Base-by-base conservation (phyloP, 2,329 filamentous ascomycete genomes). In the Colletotrichum navitas region DNA sequence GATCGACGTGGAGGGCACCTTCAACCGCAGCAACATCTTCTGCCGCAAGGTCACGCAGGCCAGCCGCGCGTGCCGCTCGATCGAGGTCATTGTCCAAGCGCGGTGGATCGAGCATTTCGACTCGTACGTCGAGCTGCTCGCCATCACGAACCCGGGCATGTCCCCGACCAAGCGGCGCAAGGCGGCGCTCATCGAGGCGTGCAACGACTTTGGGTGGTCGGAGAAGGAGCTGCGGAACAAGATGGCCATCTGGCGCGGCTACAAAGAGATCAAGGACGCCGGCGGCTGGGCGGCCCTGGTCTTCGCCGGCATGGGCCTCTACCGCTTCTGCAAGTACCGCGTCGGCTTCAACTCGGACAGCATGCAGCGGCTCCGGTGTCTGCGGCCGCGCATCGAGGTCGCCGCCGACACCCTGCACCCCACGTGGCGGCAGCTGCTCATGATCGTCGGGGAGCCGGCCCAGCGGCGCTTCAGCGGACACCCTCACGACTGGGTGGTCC, bases 281-380 rank as follows among this genome's bases (percentile, higher is more conserved):
- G 87, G 85, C 3, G 88, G 87, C 3, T 89, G 87, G 87, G 84
- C 83, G 2, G 82, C 85, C 14, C 81, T 90, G 4, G 84, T 89
- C 2, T 89, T 90, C 74, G 84, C 87, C 5, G 87, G 88, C 43
- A 86, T 86, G 79, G 87, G 88, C 1, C 83, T 90, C 18, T 89
- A 89, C 76, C 83, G 87, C 10, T 88, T 89, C 77, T 89, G 87
- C 83, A 90, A 90, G 75, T 89, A 89, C 75, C 83, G 87, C 54
- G 84, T 85, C 0, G 85, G 85, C 5, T 88, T 89, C 75, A 82
- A 84, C 52, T 81, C 83, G 6, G 85, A 86, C 21, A 84, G 86
- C 4, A 85, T 88, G 78, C 80, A 82, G 45, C 82, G 83, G 2
- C 79, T 89, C 8, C 80, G 80, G 21, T 80, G 79, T 41, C 75